phyloP scores from a whole-genome alignment of 2,329 filamentous ascomycete species.

The Lachnum nothofagi region DNA sequence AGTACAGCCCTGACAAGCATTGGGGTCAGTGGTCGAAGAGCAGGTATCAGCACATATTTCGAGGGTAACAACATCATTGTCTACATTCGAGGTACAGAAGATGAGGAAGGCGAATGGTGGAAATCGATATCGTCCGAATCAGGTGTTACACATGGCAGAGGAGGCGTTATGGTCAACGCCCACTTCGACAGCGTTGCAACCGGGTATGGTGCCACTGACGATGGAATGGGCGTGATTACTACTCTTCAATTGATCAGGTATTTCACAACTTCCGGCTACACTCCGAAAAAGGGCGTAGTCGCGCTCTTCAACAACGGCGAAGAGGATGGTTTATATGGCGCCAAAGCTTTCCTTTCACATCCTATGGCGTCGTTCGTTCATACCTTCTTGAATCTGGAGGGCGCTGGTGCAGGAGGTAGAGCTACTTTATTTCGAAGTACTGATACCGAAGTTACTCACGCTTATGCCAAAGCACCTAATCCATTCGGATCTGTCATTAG shows the following conservation, averaged over 20 bases:
- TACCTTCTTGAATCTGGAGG: slow-evolving; percentile 91
- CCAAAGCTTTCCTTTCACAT: slow-evolving; percentile 76
- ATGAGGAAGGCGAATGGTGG: slow-evolving; percentile 73
- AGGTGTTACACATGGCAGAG: slow-evolving; percentile 51
- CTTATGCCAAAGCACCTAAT: slow-evolving; percentile 65
- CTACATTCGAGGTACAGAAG: slow-evolving; percentile 78
- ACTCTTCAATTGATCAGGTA: slow-evolving; percentile 81
- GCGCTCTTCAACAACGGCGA: slow-evolving; percentile 92
- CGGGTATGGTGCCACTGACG: slow-evolving; percentile 88
- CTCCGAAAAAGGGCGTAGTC: slow-evolving; percentile 74
- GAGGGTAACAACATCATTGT: slow-evolving; percentile 90
- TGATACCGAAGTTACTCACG: slow-evolving; percentile 76
- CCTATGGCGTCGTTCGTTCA: slow-evolving; percentile 74
- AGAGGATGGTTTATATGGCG: slow-evolving; percentile 86
- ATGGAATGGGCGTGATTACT: slow-evolving; percentile 84
- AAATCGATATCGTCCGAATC: slow-evolving; percentile 36
- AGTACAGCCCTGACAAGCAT: slow-evolving; percentile 46
- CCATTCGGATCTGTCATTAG: slow-evolving; percentile 82
- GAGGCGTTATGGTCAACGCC: slow-evolving; percentile 86
- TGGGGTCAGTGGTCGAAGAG: slow-evolving; percentile 29
- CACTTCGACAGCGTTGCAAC: slow-evolving; percentile 89
- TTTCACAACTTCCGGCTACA: slow-evolving; percentile 67
- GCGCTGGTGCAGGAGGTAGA: slow-evolving; percentile 84
- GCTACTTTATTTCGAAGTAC: slow-evolving; percentile 84
- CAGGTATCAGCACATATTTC: slow-evolving; percentile 64